These are phyloP conservation scores for Cynara cardunculus DNA, from an alignment of 129 eudicot species.

Conservation along the genomic window DNA sequence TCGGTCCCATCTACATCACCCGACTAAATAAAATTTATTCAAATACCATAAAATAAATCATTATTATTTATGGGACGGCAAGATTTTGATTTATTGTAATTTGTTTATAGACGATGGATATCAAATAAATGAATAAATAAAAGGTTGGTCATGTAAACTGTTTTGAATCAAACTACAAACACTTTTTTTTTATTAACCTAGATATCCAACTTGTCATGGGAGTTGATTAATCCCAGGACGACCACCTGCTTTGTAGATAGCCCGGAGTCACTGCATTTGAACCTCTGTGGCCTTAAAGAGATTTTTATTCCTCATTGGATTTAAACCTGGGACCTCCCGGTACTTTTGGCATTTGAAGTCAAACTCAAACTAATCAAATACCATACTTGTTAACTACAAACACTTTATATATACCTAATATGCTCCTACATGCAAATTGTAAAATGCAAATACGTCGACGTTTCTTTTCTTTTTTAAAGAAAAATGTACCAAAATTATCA, in stretches of 20 bases:
- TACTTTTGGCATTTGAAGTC: no score
- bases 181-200: no score
- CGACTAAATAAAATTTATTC: no score
- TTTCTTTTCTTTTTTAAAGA: background rate
- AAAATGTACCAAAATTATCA: background rate
- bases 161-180: conserved; percentile 9
- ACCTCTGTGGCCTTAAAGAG: no score
- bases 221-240: no score
- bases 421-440: conserved; percentile 21
- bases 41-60: background rate
- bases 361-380: no score
- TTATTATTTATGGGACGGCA: background rate
- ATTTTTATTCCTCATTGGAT: no score
- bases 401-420: conserved; percentile 16
- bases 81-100: background rate
- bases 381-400: no score
- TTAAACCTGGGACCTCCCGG: no score
- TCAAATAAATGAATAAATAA: background rate
- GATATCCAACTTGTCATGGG: no score
- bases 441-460: background rate
- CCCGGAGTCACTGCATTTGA: no score
- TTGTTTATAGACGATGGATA: background rate
- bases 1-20: background rate
- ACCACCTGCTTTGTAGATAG: no score
- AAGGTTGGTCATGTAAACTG: conserved; percentile 7